A percentile compares a stretch with the other conserved stretches of the same genome.
phyloP scores from a whole-genome alignment of 192 early-diverging fungal species.

The Coemansia sp. region DNA sequence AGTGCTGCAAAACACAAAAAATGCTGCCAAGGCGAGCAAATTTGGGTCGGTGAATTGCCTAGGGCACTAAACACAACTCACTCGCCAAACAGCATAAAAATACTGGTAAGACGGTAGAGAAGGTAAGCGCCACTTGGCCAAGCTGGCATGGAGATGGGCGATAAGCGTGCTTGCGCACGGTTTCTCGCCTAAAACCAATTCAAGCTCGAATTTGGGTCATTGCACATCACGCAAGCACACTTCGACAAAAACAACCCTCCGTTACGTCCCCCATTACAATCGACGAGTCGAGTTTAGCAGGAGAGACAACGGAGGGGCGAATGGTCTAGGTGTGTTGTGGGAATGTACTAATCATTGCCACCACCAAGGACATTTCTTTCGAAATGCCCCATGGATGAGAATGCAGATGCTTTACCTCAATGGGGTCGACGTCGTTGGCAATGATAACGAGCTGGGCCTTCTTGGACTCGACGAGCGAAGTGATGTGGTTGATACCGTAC shows the following conservation, averaged over 20 bases:
- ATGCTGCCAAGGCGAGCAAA: not conserved
- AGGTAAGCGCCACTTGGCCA: not conserved
- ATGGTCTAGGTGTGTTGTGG: constrained; percentile 1
- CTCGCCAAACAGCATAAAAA: not conserved
- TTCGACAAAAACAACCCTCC: not conserved
- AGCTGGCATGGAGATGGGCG: not conserved
- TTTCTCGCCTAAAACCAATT: not conserved
- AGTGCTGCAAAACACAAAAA: not conserved
- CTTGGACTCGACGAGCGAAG: constrained; percentile 97
- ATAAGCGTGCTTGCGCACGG: not conserved
- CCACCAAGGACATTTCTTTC: not conserved
- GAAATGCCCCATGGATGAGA: not conserved
- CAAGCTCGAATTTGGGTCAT: constrained; percentile 44
- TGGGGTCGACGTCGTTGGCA: constrained; percentile 99
- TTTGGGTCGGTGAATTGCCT: not conserved
- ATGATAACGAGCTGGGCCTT: constrained; percentile 99
- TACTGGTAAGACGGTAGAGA: not conserved
- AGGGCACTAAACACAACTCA: not conserved
- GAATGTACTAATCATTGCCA: constrained; percentile 28
- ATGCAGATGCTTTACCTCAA: constrained; percentile 64
- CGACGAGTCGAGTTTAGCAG: no score
- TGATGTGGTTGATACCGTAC: constrained; percentile 99
- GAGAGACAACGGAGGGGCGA: not conserved
- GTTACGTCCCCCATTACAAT: no score
- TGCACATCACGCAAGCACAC: constrained; percentile 41